Evolutionary conservation across 495 filamentous ascomycete genomes (phyloP), one percentile per base, ranked within the genome.

Genomic region (Penicillium silybi): DNA sequence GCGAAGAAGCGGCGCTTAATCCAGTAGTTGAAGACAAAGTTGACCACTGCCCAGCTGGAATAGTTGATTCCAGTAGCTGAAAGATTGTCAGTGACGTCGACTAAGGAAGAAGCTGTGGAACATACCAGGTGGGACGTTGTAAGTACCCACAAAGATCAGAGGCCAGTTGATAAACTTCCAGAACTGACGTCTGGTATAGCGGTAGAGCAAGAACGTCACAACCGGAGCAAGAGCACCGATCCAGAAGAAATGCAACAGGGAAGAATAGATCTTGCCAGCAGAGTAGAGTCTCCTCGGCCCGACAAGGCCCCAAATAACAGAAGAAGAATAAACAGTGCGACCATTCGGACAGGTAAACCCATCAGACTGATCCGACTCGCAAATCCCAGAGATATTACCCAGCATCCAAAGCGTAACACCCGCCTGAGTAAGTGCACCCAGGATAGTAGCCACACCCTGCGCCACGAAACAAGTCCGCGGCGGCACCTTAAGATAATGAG

Each of bases 41-140:
- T 74, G 50, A 77, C 73, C 23, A 77, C 59, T 15, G 71, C 72
- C 72, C 73, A 76, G 52, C 70, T 74, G 41, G 70, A 73, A 46
- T 77, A 76, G 52, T 76, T 77, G 47, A 75, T 77, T 11, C 73
- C 73, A n/a, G 73, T 76, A 4, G 72, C 74, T 52, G 61, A 25
- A 44, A 25, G 11, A n/a, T 11, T 11, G 19, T 48, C 6, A 41
- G 20, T 1, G 34, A 18, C n/a, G 29, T 10, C 29, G 11, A 39
- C 18, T 5, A 39, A 39, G 16, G n/a, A 13, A 7, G 17, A 26
- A 26, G 16, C 7, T 25, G 20, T 46, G 17, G 8, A 2, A 52
- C 45, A 50, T 58, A 67, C 66, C 64, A 11, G 67, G 64, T 25
- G 68, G 68, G 3, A 69, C 63, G 47, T 76, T 73, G 50, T 66